Evolutionary conservation across 2,329 filamentous ascomycete species (phyloP).

Genomic region (Aspergillus luchuensis): DNA sequence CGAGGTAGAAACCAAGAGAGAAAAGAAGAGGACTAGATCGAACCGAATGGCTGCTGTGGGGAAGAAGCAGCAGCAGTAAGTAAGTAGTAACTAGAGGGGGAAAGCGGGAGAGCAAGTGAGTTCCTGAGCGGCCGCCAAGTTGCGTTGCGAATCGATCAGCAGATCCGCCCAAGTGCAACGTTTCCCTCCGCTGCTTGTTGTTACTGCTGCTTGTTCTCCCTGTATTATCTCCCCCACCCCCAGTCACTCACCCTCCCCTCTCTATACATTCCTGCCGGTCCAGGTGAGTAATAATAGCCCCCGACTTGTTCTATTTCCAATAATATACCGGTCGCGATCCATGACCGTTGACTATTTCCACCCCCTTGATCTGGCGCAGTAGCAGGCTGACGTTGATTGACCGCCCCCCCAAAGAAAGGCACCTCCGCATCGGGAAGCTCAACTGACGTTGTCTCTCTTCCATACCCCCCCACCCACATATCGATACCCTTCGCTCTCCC

Average conservation of each 20-base stretch:
- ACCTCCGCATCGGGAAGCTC: conserved; percentile 25
- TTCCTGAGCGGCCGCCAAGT: background rate
- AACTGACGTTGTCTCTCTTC: conserved; percentile 19
- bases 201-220: background rate
- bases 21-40: conserved; percentile 11
- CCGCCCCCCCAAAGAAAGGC: conserved; percentile 17
- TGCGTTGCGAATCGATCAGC: conserved; percentile 2
- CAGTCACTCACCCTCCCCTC: background rate
- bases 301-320: conserved; percentile 8
- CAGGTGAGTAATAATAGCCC: conserved; percentile 12
- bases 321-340: conserved; percentile 11
- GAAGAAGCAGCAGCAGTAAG: background rate
- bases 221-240: background rate
- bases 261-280: background rate
- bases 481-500: conserved; percentile 15
- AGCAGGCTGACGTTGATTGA: conserved; percentile 20
- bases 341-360: background rate
- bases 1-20: conserved; percentile 7
- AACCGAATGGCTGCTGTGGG: conserved; percentile 16
- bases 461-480: background rate
- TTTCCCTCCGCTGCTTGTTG: conserved; percentile 4
- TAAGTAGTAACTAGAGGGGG: conserved; percentile 3
- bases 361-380: conserved; percentile 6
- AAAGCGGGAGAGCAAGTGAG: background rate
- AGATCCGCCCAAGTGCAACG: conserved; percentile 7